A percentile compares a stretch with the other conserved stretches of the same genome.
Evolutionary conservation across 75 land plant genomes (phyloP).

Genomic region (Azolla pinnata): DNA sequence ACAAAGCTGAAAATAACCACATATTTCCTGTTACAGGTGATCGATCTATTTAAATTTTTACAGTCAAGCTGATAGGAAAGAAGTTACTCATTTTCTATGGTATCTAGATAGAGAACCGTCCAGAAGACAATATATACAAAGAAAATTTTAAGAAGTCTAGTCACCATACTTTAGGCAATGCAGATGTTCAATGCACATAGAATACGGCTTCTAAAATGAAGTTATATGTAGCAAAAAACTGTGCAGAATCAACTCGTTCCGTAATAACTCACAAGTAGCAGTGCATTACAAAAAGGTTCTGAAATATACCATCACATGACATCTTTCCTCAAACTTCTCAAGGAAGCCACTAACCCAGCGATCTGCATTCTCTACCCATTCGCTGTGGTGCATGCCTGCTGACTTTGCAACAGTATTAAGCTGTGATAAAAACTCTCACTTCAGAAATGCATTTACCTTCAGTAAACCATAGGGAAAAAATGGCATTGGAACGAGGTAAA

Average conservation of each 20-base stretch:
- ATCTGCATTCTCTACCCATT: slow-evolving; percentile 98
- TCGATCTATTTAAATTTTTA: no score
- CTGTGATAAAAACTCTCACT: slow-evolving; percentile 25
- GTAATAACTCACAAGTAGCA: not conserved
- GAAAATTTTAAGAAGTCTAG: not conserved
- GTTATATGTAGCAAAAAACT: not conserved
- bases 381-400: slow-evolving; percentile 75
- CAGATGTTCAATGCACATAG: not conserved
- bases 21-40: not conserved
- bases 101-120: no score
- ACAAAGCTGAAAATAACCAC: not conserved
- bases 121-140: not conserved
- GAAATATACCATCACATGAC: slow-evolving; percentile 68
- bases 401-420: slow-evolving; percentile 65
- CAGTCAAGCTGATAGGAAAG: no score
- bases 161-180: not conserved
- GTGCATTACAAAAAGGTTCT: not conserved
- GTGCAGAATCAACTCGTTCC: not conserved
- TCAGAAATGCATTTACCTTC: not conserved
- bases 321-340: slow-evolving; percentile 96
- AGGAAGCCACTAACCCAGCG: slow-evolving; percentile 94
- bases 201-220: not conserved
- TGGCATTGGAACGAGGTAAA: not conserved
- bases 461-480: not conserved
- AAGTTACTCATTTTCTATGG: not conserved